These are phyloP conservation scores for Boletus tylopilopsis DNA, from an alignment of 768 basidiomycete species.

Conservation along the genomic window DNA sequence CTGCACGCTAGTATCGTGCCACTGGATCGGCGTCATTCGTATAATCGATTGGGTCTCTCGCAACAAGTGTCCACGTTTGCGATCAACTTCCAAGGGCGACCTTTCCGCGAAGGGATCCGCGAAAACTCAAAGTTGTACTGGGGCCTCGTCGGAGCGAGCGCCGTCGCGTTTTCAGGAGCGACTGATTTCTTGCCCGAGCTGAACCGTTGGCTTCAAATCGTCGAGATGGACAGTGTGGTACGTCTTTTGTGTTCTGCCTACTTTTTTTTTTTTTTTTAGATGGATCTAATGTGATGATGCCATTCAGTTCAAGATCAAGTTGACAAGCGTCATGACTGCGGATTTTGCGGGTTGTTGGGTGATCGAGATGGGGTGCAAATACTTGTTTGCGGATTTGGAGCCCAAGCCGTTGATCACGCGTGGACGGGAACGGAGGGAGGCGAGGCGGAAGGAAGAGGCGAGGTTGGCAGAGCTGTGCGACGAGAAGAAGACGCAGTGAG, in stretches of 20 bases:
- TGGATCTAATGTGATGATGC: too few species aligned
- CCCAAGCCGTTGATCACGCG: constrained; percentile 82
- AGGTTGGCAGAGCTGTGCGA: constrained; percentile 20
- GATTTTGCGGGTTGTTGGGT: constrained; percentile 90
- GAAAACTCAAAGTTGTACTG: constrained; percentile 94
- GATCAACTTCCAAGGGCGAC: constrained; percentile 98
- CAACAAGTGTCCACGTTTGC: constrained; percentile 99
- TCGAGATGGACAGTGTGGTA: constrained; percentile 79
- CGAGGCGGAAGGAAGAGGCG: constrained; percentile 45
- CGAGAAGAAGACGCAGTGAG: constrained; percentile 38
- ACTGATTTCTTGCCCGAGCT: constrained; percentile 94
- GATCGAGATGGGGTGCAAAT: constrained; percentile 80
- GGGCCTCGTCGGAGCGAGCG: constrained; percentile 84
- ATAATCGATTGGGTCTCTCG: constrained; percentile 87
- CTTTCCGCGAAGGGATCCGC: constrained; percentile 96
- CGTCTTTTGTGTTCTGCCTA: too few species aligned
- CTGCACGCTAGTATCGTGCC: too few species aligned
- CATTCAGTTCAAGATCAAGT: constrained; percentile 85
- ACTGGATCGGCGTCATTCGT: too few species aligned
- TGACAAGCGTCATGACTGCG: constrained; percentile 78
- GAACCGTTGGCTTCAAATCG: constrained; percentile 95
- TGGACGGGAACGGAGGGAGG: constrained; percentile 77
- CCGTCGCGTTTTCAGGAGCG: constrained; percentile 90
- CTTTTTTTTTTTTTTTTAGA: too few species aligned
- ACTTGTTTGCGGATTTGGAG: constrained; percentile 82